A percentile compares a stretch with the other conserved stretches of the same genome.
phyloP scores from a whole-genome alignment of 768 basidiomycete species.

The Boletus patriciae region DNA sequence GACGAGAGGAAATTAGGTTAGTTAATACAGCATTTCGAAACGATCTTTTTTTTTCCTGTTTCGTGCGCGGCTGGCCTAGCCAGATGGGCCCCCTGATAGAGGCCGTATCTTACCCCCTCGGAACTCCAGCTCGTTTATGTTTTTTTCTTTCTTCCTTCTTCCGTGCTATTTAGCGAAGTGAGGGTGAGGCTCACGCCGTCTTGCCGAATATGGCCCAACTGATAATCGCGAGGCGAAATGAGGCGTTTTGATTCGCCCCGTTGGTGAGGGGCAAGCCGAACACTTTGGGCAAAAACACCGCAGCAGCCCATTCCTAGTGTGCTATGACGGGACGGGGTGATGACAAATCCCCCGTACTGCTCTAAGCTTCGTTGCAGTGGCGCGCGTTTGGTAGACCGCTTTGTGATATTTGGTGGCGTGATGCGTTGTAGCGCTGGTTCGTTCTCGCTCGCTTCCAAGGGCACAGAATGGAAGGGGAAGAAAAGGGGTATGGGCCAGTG shows the following conservation, averaged over 20 bases:
- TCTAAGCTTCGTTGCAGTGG: neutral
- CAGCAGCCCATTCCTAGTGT: too few relatives aligned
- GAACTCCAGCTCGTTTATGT: neutral
- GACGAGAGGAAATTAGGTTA: slow-evolving; percentile 8
- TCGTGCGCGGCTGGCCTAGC: neutral
- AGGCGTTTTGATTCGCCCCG: neutral
- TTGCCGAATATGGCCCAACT: neutral
- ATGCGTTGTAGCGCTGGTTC: neutral
- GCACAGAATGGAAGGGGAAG: neutral
- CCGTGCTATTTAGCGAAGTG: slow-evolving; percentile 19
- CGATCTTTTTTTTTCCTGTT: neutral
- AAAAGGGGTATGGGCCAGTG: neutral
- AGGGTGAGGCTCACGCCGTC: slow-evolving; percentile 18
- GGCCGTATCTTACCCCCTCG: neutral
- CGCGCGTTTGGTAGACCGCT: neutral
- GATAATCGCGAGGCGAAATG: neutral
- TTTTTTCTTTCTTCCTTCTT: neutral
- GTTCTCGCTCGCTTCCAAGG: neutral
- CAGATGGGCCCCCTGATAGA: slow-evolving; percentile 12
- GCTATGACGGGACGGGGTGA: neutral
- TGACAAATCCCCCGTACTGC: neutral
- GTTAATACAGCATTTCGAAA: slow-evolving; percentile 7
- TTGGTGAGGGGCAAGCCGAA: neutral
- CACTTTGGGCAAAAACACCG: neutral
- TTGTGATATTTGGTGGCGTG: neutral